Conservation (phyloP, 805 yeast genomes). For the Metschnikowia reukaufii region DNA sequence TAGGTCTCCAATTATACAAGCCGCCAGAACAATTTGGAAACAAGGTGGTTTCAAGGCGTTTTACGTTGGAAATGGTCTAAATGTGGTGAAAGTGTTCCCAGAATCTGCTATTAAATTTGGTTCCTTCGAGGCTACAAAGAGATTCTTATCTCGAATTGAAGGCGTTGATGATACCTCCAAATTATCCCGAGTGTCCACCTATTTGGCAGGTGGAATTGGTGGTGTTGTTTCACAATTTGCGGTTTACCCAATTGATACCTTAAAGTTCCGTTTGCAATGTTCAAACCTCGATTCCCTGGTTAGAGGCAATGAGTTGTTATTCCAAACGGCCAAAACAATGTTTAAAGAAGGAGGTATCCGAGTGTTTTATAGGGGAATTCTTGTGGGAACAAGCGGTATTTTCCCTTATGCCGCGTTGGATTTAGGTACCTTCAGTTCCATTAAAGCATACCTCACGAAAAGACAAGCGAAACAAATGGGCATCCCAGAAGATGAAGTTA, state of each 20-base stretch:
- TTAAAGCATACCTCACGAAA: conserved; percentile 72
- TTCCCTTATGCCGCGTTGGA: conserved; percentile 98
- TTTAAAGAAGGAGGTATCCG: conserved; percentile 74
- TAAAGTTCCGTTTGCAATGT: conserved; percentile 92
- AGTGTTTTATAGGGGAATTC: conserved; percentile 81
- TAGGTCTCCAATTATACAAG: conserved; percentile 75
- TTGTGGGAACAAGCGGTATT: conserved; percentile 92
- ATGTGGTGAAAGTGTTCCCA: conserved; percentile 91
- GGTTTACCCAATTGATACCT: conserved; percentile 93
- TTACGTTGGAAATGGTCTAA: conserved; percentile 93
- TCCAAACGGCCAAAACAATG: conserved; percentile 74
- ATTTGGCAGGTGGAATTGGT: conserved; percentile 92
- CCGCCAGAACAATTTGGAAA: conserved; percentile 75
- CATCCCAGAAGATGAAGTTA: conserved; percentile 57
- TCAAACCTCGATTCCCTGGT: conserved; percentile 68
- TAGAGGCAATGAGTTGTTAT: conserved; percentile 60
- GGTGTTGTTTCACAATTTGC: conserved; percentile 92
- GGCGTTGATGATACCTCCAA: conserved; percentile 70
- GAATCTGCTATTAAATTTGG: conserved; percentile 98
- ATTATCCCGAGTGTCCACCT: conserved; percentile 75
- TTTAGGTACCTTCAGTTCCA: conserved; percentile 85
- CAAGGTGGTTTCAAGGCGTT: conserved; percentile 88
- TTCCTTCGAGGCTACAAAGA: conserved; percentile 84
- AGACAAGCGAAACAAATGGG: conserved; percentile 57
- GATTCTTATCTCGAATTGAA: conserved; percentile 68